Evolutionary conservation across 2,329 filamentous ascomycete genomes (phyloP), one percentile per base, ranked within the genome.

Genomic region (Stemphylium lycopersici): DNA sequence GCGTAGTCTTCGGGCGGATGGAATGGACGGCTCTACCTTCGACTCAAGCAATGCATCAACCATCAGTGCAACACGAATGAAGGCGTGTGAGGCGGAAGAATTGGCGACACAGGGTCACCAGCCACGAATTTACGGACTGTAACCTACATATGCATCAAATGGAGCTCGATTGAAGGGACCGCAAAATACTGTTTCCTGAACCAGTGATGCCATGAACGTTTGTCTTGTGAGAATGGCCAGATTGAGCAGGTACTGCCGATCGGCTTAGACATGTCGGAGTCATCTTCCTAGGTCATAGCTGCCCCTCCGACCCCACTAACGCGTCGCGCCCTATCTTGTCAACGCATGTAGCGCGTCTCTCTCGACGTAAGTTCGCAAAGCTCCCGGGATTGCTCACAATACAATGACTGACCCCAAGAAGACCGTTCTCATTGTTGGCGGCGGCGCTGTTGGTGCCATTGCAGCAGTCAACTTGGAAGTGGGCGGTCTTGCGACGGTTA

Each of bases 361-460:
- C 18, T 41, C 46, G 49, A 60, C 46, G 52, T 48, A 41, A 51
- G 42, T 48, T 22, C 12, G 3, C 32, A 18, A n/a, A 15, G 20
- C 32, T 3, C 8, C 20, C 15, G 29, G 15, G 15, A 48, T 40
- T 42, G 2, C 47, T 31, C 24, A 32, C 36, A 15, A 20, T 29
- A 45, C 43, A 20, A 75, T 75, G 71, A 31, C 66, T 64, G 57
- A 67, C 7, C 42, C 16, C 1, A 54, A 59, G 57, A 72, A 69
- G 48, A 76, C 71, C 20, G 75, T 86, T 3, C 76, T 86, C 4
- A 66, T 87, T 4, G 71, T 87, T 12, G 84, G 84, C 16, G 76
- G 77, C 8, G 84, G 84, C 7, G 82, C 81, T 6, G 79, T 86
- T 1, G 84, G 84, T 20, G 80, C 83, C 0, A 83, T 86, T 63